Conservation (phyloP, 192 early-diverging fungal genomes). For the Spizellomyces punctatus region DNA sequence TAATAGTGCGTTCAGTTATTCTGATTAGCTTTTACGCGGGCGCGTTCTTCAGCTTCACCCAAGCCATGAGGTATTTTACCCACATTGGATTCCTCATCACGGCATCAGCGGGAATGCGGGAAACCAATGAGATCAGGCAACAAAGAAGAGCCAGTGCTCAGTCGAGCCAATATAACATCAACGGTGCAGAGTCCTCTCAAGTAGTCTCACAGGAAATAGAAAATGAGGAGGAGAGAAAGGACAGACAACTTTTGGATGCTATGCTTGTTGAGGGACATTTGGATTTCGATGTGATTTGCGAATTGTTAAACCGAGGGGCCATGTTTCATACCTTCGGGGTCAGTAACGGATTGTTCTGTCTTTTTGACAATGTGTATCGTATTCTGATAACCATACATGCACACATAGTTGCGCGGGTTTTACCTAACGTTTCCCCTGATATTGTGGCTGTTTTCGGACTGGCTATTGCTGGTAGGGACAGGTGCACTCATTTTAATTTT, state of each 20-base stretch:
- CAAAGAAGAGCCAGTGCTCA: neutral
- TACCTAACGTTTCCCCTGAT: neutral
- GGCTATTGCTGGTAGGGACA: neutral
- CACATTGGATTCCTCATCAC: slow-evolving; percentile 9
- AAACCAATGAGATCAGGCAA: neutral
- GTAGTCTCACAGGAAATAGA: neutral
- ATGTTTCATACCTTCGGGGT: slow-evolving; percentile 24
- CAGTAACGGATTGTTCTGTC: neutral
- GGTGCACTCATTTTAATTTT: neutral
- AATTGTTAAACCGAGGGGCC: slow-evolving; percentile 19
- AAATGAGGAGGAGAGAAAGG: neutral
- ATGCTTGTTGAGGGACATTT: too few relatives aligned
- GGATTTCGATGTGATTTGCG: neutral
- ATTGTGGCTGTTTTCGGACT: neutral
- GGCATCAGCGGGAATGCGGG: neutral
- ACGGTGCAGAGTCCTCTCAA: slow-evolving; percentile 1
- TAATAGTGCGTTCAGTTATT: neutral
- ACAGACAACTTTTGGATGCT: neutral
- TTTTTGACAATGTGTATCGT: neutral
- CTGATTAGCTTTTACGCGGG: slow-evolving; percentile 6
- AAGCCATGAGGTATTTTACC: slow-evolving; percentile 22
- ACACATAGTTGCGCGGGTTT: neutral
- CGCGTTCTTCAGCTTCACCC: slow-evolving; percentile 22
- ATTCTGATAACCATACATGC: too few relatives aligned
- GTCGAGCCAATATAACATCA: neutral